phyloP scores from a whole-genome alignment of 306 rosid genomes.

The Benincasa hispida region DNA sequence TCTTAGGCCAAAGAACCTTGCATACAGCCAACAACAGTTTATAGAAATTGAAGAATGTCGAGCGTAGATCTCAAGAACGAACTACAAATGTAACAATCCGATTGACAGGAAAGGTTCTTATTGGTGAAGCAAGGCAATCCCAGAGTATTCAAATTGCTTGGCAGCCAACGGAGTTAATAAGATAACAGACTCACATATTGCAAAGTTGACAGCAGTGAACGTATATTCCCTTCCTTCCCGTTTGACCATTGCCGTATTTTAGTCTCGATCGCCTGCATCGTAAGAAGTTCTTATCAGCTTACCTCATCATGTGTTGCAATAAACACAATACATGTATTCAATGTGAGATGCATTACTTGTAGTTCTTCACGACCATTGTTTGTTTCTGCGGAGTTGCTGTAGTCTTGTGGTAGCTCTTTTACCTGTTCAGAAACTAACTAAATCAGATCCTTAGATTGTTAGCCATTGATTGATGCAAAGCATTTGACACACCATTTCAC shows the following conservation, averaged over 20 bases:
- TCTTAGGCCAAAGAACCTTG: slow-evolving; percentile 84
- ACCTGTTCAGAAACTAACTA: slow-evolving; percentile 31
- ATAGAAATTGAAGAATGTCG: not conserved
- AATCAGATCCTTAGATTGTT: slow-evolving; percentile 7
- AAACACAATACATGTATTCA: not conserved
- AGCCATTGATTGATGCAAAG: not conserved
- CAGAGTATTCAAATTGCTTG: not conserved
- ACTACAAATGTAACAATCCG: not conserved
- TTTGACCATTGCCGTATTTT: slow-evolving; percentile 77
- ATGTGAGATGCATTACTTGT: slow-evolving; percentile 28
- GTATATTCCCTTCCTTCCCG: slow-evolving; percentile 89
- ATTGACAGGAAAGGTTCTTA: not conserved
- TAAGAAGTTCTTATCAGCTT: slow-evolving; percentile 3
- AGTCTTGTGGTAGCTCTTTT: slow-evolving; percentile 43
- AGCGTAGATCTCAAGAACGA: not conserved
- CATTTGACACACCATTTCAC: not conserved
- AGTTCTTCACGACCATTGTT: slow-evolving; percentile 30
- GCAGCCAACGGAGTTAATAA: not conserved
- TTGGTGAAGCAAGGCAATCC: not conserved
- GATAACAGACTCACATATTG: slow-evolving; percentile 47
- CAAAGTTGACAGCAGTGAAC: slow-evolving; percentile 78
- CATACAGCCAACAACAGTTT: slow-evolving; percentile 9
- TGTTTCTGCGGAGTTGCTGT: slow-evolving; percentile 23
- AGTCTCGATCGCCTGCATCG: slow-evolving; percentile 48
- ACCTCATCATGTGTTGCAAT: not conserved